phyloP scores from a whole-genome alignment of 495 filamentous ascomycete genomes.

The Penicillium paxilli region DNA sequence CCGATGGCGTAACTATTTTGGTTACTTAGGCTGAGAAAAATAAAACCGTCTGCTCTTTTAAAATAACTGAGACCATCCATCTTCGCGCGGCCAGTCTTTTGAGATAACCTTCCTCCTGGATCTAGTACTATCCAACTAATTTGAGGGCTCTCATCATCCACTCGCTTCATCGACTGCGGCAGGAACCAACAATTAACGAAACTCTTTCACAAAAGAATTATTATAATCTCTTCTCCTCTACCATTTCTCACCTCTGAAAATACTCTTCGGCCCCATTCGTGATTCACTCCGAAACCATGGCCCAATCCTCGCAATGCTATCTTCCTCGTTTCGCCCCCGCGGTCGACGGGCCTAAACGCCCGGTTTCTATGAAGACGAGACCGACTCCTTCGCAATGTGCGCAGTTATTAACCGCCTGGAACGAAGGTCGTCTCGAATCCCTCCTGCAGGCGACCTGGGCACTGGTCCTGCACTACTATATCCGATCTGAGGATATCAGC shows the following conservation, averaged over 20 bases:
- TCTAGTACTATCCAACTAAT: conserved; percentile 12
- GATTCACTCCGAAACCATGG: conserved; percentile 23
- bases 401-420: conserved; percentile 39
- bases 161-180: neutral
- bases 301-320: conserved; percentile 37
- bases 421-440: conserved; percentile 26
- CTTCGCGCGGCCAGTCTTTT: conserved; percentile 7
- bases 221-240: neutral
- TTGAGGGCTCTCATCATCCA: conserved; percentile 9
- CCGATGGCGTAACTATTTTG: conserved; percentile 25
- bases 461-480: conserved; percentile 54
- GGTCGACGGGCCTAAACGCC: conserved; percentile 32
- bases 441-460: conserved; percentile 55
- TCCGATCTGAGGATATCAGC: conserved; percentile 52
- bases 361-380: conserved; percentile 37
- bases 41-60: conserved; percentile 21
- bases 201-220: neutral
- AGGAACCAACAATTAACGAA: neutral
- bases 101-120: conserved; percentile 14
- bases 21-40: conserved; percentile 10
- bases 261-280: conserved; percentile 4
- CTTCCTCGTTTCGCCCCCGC: conserved; percentile 37
- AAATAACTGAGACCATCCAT: conserved; percentile 23
- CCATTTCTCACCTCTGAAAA: neutral
- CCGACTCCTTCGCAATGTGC: conserved; percentile 30